Base-by-base conservation (phyloP, 805 yeast genomes). In the Cyberlindnera subsufficiens region DNA sequence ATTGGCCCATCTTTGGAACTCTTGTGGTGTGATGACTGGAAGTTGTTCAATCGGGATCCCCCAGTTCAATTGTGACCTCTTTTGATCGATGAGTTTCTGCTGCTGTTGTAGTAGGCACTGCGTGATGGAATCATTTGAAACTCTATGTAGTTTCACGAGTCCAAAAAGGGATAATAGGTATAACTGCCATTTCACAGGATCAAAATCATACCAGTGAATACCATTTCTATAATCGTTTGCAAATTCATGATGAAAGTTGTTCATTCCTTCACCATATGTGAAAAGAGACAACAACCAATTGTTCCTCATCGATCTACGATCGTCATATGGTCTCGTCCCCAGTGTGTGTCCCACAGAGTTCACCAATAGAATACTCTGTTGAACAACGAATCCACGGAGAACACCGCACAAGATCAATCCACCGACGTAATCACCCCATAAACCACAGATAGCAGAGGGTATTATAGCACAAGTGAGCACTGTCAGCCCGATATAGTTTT, bases 231-330 rank as follows among this genome's bases (percentile, higher is more conserved):
- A 89, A 64, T 90, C 97, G 50, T 84, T 80, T 6, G 96, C 96
- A 64, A 90, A 90, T 66, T 88, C 96, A 67, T 91, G 96, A 67
- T 90, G 98, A 68, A 85, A 91, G 66, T 89, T 90, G 63, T 88
- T 95, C 64, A 80, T 80, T 5, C 95, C 91, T 65, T 90, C 96
- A 11, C 98, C 98, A 58, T 84, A 80, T 0, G 96, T 83, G 14
- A 86, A 14, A 78, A 58, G 18, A 80, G 80, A 20, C 80, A 74
- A 38, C 77, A 60, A 15, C 80, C 43, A 78, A 58, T 72, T 88
- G 69, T 78, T 86, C 58, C 75, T 74, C 53, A 79, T 91, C 45
- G 95, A 77, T 54, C 84, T 83, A 37, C 78, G 75, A 60, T 79
- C 86, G 53, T 80, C 86, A 60, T 76, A 82, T 0, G 95, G 85